phyloP scores from a whole-genome alignment of 1,284 basidiomycete genomes.

The Apiotrichum domesticum region DNA sequence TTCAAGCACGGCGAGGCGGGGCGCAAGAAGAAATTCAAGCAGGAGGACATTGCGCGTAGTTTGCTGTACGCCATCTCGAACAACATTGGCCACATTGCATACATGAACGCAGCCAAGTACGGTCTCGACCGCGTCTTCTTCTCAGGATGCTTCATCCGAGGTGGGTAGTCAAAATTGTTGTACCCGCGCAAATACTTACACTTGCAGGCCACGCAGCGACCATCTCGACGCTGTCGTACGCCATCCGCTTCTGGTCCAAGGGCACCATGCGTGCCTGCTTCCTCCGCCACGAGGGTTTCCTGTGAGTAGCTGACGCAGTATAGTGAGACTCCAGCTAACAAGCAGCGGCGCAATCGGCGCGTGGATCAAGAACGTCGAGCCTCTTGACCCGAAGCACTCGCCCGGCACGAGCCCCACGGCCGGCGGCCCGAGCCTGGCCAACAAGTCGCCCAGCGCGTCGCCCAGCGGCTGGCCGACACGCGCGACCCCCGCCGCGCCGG shows the following conservation, averaged over 20 bases:
- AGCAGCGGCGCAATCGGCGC: conserved; percentile 73
- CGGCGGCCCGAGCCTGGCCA: background rate
- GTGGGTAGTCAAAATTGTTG: conserved; percentile 49
- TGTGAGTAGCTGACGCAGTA: conserved; percentile 38
- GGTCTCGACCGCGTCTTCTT: conserved; percentile 96
- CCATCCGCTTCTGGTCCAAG: conserved; percentile 99
- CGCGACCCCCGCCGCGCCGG: background rate
- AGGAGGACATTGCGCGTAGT: conserved; percentile 92
- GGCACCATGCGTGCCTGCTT: conserved; percentile 95
- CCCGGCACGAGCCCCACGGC: background rate
- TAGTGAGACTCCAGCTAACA: too few species aligned
- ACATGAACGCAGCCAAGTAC: conserved; percentile 99
- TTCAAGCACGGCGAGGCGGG: conserved; percentile 65
- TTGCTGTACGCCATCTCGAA: conserved; percentile 95
- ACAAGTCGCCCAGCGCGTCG: background rate
- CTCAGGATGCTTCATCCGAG: conserved; percentile 97
- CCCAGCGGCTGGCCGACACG: background rate
- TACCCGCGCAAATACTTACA: background rate
- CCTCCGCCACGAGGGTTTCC: conserved; percentile 94
- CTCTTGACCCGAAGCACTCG: background rate
- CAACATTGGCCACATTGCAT: conserved; percentile 99
- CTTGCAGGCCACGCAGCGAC: conserved; percentile 84
- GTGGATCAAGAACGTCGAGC: conserved; percentile 86
- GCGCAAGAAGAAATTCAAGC: conserved; percentile 66
- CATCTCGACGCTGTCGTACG: conserved; percentile 95